Conservation (phyloP, 2,329 filamentous ascomycete genomes). For the Scortechinia acanthostroma region DNA sequence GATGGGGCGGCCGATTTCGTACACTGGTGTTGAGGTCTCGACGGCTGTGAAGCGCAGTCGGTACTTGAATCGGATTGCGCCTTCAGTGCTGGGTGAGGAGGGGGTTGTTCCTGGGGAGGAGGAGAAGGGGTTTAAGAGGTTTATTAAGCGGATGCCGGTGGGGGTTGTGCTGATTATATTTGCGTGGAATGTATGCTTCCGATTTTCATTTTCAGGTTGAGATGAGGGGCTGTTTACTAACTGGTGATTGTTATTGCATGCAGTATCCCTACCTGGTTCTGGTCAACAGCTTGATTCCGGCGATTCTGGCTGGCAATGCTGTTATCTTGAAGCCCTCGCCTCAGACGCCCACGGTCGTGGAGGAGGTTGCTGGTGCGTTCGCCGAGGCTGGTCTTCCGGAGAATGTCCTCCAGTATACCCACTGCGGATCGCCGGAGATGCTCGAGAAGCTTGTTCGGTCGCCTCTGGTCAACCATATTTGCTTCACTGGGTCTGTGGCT, state of each 20-base stretch:
- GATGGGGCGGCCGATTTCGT: conserved; percentile 67
- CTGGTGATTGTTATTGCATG: too few relatives aligned
- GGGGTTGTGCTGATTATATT: conserved; percentile 64
- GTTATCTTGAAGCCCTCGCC: conserved; percentile 68
- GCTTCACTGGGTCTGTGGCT: conserved; percentile 65
- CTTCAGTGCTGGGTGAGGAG: conserved; percentile 26
- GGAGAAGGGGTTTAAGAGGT: conserved; percentile 62
- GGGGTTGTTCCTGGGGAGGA: conserved; percentile 53
- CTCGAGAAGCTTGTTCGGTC: conserved; percentile 54
- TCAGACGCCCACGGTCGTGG: conserved; percentile 64
- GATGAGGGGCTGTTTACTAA: conserved; percentile 4
- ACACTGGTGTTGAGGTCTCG: conserved; percentile 56
- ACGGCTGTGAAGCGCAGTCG: conserved; percentile 61
- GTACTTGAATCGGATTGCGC: conserved; percentile 56
- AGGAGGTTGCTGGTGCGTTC: conserved; percentile 57
- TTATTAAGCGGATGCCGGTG: conserved; percentile 57
- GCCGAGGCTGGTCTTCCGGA: conserved; percentile 54
- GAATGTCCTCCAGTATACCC: conserved; percentile 63
- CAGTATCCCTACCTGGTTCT: conserved; percentile 68
- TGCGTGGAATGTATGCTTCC: conserved; percentile 64
- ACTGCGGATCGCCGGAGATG: conserved; percentile 52
- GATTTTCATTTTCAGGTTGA: not conserved
- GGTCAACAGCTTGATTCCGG: conserved; percentile 66
- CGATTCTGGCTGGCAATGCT: conserved; percentile 60
- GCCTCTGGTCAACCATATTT: conserved; percentile 55